These are phyloP conservation scores for Corchorus capsularis DNA, from an alignment of 345 rosid species.

Conservation along the genomic window DNA sequence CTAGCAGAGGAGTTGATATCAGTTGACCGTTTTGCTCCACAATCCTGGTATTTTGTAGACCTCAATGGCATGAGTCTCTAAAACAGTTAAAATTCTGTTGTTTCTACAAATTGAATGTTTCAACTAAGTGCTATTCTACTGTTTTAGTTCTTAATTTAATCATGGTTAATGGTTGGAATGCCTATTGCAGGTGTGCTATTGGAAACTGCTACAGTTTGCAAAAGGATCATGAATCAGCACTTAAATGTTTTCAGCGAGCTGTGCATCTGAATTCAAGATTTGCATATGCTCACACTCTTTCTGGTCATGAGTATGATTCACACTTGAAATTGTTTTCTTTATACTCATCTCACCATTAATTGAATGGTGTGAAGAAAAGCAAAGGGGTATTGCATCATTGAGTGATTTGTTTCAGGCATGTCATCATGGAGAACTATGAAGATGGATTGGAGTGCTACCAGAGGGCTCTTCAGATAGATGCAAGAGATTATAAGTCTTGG, in stretches of 20 bases:
- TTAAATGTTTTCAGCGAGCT: slow-evolving; percentile 84
- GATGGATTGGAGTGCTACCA: slow-evolving; percentile 77
- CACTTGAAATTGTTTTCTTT: slow-evolving; percentile 10
- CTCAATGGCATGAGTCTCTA: slow-evolving; percentile 15
- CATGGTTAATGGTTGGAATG: slow-evolving; percentile 1
- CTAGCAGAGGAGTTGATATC: slow-evolving; percentile 76
- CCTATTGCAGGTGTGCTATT: slow-evolving; percentile 77
- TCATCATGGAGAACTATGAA: slow-evolving; percentile 77
- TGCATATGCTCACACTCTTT: slow-evolving; percentile 90
- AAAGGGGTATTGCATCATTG: neutral
- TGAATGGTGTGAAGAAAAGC: neutral
- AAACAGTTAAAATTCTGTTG: neutral
- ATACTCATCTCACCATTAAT: slow-evolving; percentile 12
- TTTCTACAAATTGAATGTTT: slow-evolving; percentile 4
- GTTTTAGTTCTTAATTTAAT: neutral
- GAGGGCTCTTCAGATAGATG: slow-evolving; percentile 71
- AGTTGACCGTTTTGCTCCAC: slow-evolving; percentile 87
- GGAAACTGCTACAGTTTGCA: slow-evolving; percentile 91
- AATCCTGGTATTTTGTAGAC: slow-evolving; percentile 67
- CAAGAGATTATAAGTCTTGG: slow-evolving; percentile 90
- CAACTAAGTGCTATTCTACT: neutral
- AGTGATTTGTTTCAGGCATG: slow-evolving; percentile 50
- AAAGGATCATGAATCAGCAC: slow-evolving; percentile 90
- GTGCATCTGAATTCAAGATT: slow-evolving; percentile 78
- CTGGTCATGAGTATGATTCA: slow-evolving; percentile 86